Percentiles rank a stretch among this genome's conserved stretches.
Evolutionary conservation across 495 filamentous ascomycete species (phyloP).

Genomic region (Cenococcum geophilum): DNA sequence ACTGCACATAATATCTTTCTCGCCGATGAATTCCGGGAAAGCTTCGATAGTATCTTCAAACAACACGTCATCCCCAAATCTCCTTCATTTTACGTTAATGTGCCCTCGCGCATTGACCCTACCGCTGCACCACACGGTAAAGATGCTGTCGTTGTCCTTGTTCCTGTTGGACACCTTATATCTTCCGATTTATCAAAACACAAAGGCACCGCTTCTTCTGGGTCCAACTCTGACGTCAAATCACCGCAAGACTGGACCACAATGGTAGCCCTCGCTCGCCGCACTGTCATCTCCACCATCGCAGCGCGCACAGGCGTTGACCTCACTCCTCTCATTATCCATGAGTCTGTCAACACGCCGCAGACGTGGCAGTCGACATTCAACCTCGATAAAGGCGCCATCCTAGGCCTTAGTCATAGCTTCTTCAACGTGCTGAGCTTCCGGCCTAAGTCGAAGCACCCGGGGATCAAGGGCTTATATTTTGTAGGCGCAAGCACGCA

Average conservation of each 20-base stretch:
- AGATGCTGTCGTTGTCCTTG: constrained; percentile 58
- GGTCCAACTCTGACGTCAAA: constrained; percentile 8
- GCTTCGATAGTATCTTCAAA: constrained; percentile 67
- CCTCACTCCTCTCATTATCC: constrained; percentile 44
- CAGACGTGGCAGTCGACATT: constrained; percentile 54
- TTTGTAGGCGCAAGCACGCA: constrained; percentile 68
- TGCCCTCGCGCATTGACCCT: constrained; percentile 58
- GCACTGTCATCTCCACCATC: constrained; percentile 51
- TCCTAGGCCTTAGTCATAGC: constrained; percentile 58
- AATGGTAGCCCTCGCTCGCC: constrained; percentile 48
- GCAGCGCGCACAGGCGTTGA: constrained; percentile 47
- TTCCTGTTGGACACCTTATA: constrained; percentile 59
- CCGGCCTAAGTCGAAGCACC: constrained; percentile 52
- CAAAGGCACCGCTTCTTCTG: constrained; percentile 20
- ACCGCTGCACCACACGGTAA: constrained; percentile 56
- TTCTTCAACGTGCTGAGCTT: constrained; percentile 69
- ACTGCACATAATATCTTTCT: constrained; percentile 70
- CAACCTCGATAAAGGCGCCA: constrained; percentile 66
- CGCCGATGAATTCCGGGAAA: constrained; percentile 59
- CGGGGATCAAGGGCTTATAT: constrained; percentile 46
- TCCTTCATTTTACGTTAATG: constrained; percentile 68
- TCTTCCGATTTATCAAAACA: constrained; percentile 31
- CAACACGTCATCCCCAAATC: constrained; percentile 54
- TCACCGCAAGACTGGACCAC: constrained; percentile 51
- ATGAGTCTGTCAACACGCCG: constrained; percentile 59